Evolutionary conservation across 73 alveolate genomes (phyloP).

Genomic region (Paramecium sexaurelia): DNA sequence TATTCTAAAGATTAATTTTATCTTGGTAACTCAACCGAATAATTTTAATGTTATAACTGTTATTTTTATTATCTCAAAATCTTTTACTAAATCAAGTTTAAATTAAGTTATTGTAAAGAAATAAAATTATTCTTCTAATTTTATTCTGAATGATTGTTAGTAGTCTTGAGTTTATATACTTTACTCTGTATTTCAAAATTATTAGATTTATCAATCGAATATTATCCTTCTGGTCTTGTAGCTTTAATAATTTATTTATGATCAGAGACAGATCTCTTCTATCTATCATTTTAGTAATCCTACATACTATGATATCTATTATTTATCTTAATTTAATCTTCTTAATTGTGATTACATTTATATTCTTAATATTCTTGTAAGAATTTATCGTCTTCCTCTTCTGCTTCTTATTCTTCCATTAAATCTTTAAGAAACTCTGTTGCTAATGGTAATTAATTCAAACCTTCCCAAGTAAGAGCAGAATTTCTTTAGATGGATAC

Average conservation of each 20-base stretch:
- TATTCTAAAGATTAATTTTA: neutral
- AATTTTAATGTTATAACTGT: neutral
- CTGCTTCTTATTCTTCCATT: neutral
- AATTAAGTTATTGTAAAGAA: neutral
- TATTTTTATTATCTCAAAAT: neutral
- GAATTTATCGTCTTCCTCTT: neutral
- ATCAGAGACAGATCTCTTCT: neutral
- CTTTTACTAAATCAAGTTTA: neutral
- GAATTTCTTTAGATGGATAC: neutral
- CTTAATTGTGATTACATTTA: neutral
- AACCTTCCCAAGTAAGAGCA: constrained; percentile 9
- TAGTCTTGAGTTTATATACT: neutral
- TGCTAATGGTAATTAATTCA: neutral
- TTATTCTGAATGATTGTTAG: neutral
- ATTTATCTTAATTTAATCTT: neutral
- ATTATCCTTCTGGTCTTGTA: neutral
- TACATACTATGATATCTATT: neutral
- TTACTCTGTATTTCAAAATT: neutral
- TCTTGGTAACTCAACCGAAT: neutral
- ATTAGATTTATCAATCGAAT: neutral
- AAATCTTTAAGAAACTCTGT: neutral
- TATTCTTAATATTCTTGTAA: neutral
- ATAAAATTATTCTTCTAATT: neutral
- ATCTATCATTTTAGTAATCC: neutral
- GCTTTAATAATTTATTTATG: neutral